Percentiles rank a stretch among this genome's conserved stretches.
Evolutionary conservation across 2,329 filamentous ascomycete species (phyloP).

Genomic region (Paecilomyces sp.): DNA sequence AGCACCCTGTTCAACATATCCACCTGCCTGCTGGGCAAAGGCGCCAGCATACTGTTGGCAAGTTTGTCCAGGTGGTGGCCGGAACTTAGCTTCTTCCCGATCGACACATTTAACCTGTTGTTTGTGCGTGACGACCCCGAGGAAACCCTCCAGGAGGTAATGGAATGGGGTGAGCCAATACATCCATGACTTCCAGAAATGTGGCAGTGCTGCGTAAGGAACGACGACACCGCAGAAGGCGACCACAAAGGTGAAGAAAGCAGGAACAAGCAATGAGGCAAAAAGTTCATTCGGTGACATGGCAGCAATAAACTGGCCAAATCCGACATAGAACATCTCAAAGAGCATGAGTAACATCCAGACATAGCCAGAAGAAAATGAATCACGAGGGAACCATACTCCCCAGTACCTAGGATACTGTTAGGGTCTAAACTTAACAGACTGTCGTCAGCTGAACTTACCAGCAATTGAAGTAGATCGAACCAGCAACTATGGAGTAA

Average conservation of each 20-base stretch:
- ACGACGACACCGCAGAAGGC: conserved; percentile 71
- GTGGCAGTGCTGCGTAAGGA: conserved; percentile 54
- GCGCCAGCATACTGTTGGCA: conserved; percentile 54
- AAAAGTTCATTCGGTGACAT: conserved; percentile 61
- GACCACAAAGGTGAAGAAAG: conserved; percentile 64
- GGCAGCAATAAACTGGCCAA: conserved; percentile 61
- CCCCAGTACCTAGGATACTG: conserved; percentile 46
- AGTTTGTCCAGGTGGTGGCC: conserved; percentile 50
- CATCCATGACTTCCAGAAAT: conserved; percentile 62
- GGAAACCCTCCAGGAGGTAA: conserved; percentile 58
- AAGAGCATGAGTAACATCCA: conserved; percentile 62
- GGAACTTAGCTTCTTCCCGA: conserved; percentile 55
- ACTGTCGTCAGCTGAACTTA: conserved; percentile 23
- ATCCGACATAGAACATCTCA: conserved; percentile 58
- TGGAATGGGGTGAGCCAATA: conserved; percentile 63
- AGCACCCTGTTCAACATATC: conserved; percentile 52
- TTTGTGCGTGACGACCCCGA: conserved; percentile 50
- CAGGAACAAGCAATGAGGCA: conserved; percentile 58
- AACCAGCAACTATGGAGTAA: conserved; percentile 59
- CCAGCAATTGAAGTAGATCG: conserved; percentile 60
- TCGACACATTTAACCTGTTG: conserved; percentile 49
- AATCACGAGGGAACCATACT: conserved; percentile 46
- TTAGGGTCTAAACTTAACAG: conserved; percentile 5
- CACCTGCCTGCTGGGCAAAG: conserved; percentile 49
- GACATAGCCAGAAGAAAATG: conserved; percentile 54